These are phyloP conservation scores for Fusarium sterilihyphosum DNA, from an alignment of 2,329 filamentous ascomycete genomes.

Conservation along the genomic window DNA sequence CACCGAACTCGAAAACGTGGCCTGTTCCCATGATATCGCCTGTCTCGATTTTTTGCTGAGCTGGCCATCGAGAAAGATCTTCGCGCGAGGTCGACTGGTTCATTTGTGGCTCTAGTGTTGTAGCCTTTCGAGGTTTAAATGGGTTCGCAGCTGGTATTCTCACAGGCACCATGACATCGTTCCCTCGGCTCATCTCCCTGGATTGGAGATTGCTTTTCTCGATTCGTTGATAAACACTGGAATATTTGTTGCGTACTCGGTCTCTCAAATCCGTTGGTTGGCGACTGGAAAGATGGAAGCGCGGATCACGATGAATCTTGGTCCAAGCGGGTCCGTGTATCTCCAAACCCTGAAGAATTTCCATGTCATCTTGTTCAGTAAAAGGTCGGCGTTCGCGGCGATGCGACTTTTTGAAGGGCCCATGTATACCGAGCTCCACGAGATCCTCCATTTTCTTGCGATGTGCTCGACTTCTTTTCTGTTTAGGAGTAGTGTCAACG, in stretches of 20 bases:
- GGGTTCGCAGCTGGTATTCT: conserved; percentile 60
- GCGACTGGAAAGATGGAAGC: conserved; percentile 66
- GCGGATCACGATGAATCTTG: conserved; percentile 69
- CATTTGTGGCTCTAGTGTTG: conserved; percentile 52
- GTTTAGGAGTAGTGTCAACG: conserved; percentile 51
- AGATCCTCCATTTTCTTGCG: conserved; percentile 66
- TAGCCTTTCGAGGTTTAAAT: conserved; percentile 51
- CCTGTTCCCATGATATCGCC: conserved; percentile 38
- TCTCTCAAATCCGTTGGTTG: conserved; percentile 72
- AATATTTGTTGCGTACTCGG: conserved; percentile 71
- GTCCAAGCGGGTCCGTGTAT: conserved; percentile 72
- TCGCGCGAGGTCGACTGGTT: conserved; percentile 57
- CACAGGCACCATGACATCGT: conserved; percentile 60
- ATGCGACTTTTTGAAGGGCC: conserved; percentile 70
- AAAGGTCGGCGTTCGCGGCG: conserved; percentile 70
- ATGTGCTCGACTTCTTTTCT: conserved; percentile 63
- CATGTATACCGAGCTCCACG: conserved; percentile 67
- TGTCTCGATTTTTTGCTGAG: conserved; percentile 47
- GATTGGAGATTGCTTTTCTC: conserved; percentile 63
- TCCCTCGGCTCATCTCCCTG: conserved; percentile 54
- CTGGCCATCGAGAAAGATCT: conserved; percentile 58
- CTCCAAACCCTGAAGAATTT: conserved; percentile 69
- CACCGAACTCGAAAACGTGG: conserved; percentile 57
- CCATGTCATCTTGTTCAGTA: conserved; percentile 69
- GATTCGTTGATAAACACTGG: conserved; percentile 65